Evolutionary conservation across 768 basidiomycete genomes (phyloP).

Genomic region (Epithele typhae): DNA sequence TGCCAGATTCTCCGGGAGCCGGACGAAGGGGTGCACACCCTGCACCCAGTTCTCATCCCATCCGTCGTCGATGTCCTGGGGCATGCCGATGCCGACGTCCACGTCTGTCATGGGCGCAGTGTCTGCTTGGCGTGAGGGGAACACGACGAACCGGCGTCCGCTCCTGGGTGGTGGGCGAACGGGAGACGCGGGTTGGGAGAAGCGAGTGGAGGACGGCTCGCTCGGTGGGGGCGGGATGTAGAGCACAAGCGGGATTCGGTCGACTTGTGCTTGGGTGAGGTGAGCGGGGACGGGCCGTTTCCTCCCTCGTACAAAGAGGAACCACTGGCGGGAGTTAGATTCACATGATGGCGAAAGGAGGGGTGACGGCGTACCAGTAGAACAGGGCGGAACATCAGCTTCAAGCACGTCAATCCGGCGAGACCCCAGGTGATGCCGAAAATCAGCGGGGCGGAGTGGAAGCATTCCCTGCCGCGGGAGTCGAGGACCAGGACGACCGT

Average conservation of each 20-base stretch:
- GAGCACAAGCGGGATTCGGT: constrained; percentile 12
- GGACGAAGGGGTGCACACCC: constrained; percentile 72
- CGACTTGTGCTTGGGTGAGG: constrained; percentile 10
- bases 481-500: neutral
- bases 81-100: neutral
- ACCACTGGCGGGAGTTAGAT: too few species aligned
- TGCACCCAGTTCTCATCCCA: constrained; percentile 80
- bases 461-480: neutral
- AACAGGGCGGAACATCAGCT: too few species aligned
- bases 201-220: neutral
- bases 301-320: neutral
- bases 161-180: neutral
- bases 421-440: too few species aligned
- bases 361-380: neutral
- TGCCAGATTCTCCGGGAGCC: constrained; percentile 78
- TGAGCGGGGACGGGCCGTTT: neutral
- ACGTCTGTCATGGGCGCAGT: too few species aligned
- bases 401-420: too few species aligned
- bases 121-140: neutral
- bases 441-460: too few species aligned
- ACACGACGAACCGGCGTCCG: constrained; percentile 3
- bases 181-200: neutral
- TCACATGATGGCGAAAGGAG: too few species aligned
- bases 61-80: constrained; percentile 10
- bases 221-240: constrained; percentile 4